Conservation (phyloP, 2,329 filamentous ascomycete genomes). For the Sarocladium oryzae region DNA sequence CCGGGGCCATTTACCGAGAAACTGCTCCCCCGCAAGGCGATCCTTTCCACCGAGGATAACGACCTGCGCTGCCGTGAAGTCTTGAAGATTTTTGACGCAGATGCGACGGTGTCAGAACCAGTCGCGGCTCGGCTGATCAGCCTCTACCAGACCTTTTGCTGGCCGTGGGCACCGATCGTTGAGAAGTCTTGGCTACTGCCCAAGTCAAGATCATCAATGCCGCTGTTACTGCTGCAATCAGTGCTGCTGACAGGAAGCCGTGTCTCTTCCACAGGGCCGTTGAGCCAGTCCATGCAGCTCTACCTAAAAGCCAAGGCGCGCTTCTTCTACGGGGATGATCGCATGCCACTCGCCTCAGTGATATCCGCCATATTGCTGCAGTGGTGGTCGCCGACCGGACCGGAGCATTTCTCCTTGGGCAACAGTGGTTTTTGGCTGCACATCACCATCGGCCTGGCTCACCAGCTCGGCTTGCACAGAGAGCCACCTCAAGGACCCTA, state of each 20-base stretch:
- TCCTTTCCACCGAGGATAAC: neutral
- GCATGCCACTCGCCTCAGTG: neutral
- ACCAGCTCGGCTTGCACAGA: neutral
- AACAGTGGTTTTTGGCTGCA: neutral
- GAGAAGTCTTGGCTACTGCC: neutral
- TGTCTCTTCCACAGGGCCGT: neutral
- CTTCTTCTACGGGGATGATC: neutral
- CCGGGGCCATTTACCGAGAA: neutral
- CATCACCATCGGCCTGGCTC: neutral
- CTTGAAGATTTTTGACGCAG: neutral
- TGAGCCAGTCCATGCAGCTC: neutral
- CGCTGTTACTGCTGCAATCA: neutral
- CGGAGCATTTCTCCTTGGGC: neutral
- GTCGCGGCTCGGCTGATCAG: neutral
- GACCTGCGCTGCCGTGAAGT: neutral
- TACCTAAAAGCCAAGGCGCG: neutral
- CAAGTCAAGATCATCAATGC: neutral
- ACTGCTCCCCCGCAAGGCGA: neutral
- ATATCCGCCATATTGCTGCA: neutral
- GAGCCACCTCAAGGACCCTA: neutral
- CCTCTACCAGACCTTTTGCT: neutral
- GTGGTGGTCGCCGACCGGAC: neutral
- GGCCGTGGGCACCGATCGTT: neutral
- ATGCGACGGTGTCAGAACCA: neutral
- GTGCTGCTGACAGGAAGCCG: neutral